A percentile compares a stretch with the other conserved stretches of the same genome.
phyloP scores from a whole-genome alignment of 805 yeast species.

The Zygotorulaspora danielsina region DNA sequence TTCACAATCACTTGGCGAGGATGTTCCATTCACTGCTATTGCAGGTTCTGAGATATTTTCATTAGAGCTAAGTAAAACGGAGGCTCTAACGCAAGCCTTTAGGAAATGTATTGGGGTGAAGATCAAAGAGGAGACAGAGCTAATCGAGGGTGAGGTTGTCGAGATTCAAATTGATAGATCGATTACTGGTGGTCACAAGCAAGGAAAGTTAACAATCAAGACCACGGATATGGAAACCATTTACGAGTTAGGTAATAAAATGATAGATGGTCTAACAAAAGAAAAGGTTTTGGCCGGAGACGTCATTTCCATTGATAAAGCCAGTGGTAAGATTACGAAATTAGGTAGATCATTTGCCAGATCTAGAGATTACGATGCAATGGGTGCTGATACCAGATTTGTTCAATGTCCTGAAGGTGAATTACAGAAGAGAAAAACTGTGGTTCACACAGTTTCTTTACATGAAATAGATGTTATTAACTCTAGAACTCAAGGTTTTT shows the following conservation, averaged over 20 bases:
- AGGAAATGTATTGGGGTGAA: constrained; percentile 92
- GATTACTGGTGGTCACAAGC: constrained; percentile 95
- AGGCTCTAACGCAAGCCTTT: constrained; percentile 93
- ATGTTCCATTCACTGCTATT: constrained; percentile 90
- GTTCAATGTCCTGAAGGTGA: constrained; percentile 99
- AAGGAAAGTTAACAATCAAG: constrained; percentile 94
- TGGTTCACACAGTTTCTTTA: constrained; percentile 94
- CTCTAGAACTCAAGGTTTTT: constrained; percentile 95
- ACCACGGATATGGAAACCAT: constrained; percentile 99
- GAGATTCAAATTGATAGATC: constrained; percentile 93
- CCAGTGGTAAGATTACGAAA: constrained; percentile 89
- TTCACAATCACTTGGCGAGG: constrained; percentile 60
- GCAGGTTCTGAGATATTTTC: constrained; percentile 94
- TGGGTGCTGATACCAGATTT: constrained; percentile 97
- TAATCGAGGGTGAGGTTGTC: constrained; percentile 98
- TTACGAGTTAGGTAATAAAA: constrained; percentile 88
- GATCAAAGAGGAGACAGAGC: constrained; percentile 94
- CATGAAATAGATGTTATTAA: constrained; percentile 98
- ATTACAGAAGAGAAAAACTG: constrained; percentile 90
- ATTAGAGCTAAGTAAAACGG: constrained; percentile 90
- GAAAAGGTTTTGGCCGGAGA: constrained; percentile 98
- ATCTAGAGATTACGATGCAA: constrained; percentile 96
- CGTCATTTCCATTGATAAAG: constrained; percentile 90
- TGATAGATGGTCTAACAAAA: constrained; percentile 90
- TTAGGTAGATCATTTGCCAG: constrained; percentile 94